Evolutionary conservation across 2,329 filamentous ascomycete genomes (phyloP).

Genomic region (Parascedosporium putredinis): DNA sequence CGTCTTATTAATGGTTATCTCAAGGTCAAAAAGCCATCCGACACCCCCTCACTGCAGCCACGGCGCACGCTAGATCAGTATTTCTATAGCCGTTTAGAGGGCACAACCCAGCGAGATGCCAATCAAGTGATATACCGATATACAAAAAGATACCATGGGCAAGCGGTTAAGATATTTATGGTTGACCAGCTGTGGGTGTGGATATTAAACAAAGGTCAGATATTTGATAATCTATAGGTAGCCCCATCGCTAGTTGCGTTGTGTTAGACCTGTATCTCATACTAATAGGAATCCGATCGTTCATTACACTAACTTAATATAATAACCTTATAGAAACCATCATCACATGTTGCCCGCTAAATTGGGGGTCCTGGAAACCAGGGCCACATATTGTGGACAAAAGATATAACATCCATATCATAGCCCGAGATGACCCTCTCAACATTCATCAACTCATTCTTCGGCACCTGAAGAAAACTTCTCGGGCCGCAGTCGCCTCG

Average conservation of each 20-base stretch:
- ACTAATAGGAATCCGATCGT: neutral
- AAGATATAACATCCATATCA: neutral
- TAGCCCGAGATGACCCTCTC: neutral
- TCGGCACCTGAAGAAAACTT: neutral
- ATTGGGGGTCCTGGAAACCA: constrained; percentile 6
- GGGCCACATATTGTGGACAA: neutral
- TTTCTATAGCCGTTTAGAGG: constrained; percentile 8
- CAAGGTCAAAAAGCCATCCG: neutral
- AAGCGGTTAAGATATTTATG: constrained; percentile 10
- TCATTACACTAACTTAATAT: too few species aligned
- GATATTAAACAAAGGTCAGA: constrained; percentile 5
- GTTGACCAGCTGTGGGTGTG: constrained; percentile 9
- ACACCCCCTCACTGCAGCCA: constrained; percentile 5
- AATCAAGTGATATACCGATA: constrained; percentile 12
- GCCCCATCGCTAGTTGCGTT: neutral
- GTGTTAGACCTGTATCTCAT: neutral
- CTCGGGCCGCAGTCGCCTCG: constrained; percentile 1
- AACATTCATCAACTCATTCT: neutral
- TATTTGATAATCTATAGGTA: neutral
- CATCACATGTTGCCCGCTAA: constrained; percentile 8
- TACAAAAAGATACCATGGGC: constrained; percentile 2
- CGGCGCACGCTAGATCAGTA: constrained; percentile 11
- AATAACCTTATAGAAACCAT: constrained; percentile 5
- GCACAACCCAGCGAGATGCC: constrained; percentile 2
- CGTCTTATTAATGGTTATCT: neutral